Evolutionary conservation across 768 basidiomycete species (phyloP), one percentile per base, ranked within the genome.

Genomic region (Rhizopogon sp.): DNA sequence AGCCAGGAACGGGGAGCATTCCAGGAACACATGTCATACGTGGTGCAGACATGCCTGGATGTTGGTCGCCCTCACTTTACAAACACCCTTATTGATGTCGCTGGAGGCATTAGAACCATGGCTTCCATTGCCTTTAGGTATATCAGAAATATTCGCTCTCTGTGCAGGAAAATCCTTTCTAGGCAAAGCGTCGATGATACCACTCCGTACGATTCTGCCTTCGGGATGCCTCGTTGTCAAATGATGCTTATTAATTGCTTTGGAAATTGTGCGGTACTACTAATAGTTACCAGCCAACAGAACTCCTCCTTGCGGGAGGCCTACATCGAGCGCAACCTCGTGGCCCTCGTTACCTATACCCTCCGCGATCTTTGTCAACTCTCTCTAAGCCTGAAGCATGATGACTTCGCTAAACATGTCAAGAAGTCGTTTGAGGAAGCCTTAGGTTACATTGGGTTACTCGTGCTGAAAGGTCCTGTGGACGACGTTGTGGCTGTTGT

Each of bases 11-110:
- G 37, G 9, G 47, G 47, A 13, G 47, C 47, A 16, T 49, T 49
- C 47, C 47, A 49, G 35, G 47, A 49, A 35, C 47, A 49, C 47
- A 49, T 49, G 47, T 49, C 47, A 49, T 49, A 49, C 20, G 35
- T 49, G 35, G 47, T 49, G 35, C 47, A 49, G 35, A 22, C 47
- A 49, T 49, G 47, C 20, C 35, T 49, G 47, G 47, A 49, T 37
- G 47, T 37, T 9, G 22, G 22, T 22, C 47, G 22, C 22, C 47
- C 47, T 37, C 16, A 17, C 22, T 49, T 49, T 37, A 22, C 14
- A 14, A 14, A 35, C 35, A 49, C 47, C 47, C 47, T 49, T n/a
- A 25, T 49, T 49, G 33, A 49, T 49, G 47, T 49, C 14, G 47
- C 47, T 37, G 47, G 47, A 22, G 47, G 47, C 20, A 49, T 49